A percentile compares a stretch with the other conserved stretches of the same genome.
These are phyloP conservation scores for Lachnellula willkommii DNA, from an alignment of 2,329 filamentous ascomycete species.

Conservation along the genomic window DNA sequence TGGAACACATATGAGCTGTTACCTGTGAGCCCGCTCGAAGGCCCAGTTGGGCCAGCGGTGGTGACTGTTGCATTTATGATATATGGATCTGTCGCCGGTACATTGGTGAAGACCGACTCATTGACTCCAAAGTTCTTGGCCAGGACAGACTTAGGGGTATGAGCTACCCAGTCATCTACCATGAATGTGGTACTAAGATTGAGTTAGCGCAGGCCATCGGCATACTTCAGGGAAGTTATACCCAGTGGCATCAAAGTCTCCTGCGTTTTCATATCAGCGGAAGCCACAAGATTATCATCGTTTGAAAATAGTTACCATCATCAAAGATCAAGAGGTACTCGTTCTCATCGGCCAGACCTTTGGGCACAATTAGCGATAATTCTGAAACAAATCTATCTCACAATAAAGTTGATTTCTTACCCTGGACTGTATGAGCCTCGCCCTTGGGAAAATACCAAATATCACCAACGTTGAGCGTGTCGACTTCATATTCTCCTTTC, in stretches of 20 bases:
- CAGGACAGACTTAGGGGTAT: constrained; percentile 58
- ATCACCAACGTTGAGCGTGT: constrained; percentile 55
- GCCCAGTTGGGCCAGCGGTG: constrained; percentile 40
- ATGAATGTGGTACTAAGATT: constrained; percentile 58
- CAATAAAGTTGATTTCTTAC: neutral
- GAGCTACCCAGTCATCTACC: constrained; percentile 64
- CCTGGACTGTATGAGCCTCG: constrained; percentile 57
- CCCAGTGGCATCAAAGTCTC: constrained; percentile 55
- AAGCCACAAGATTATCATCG: neutral
- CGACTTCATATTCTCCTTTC: constrained; percentile 49
- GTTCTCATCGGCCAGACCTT: constrained; percentile 57
- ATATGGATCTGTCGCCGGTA: constrained; percentile 55
- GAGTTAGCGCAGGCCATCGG: neutral
- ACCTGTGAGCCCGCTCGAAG: constrained; percentile 45
- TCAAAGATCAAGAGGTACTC: constrained; percentile 64
- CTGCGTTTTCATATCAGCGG: constrained; percentile 6
- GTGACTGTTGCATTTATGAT: constrained; percentile 54
- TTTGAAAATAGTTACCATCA: constrained; percentile 38
- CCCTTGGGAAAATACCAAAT: constrained; percentile 68
- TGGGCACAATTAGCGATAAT: neutral
- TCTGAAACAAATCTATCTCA: too few relatives aligned
- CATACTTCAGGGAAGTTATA: neutral
- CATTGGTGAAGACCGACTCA: constrained; percentile 51
- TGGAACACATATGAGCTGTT: constrained; percentile 61
- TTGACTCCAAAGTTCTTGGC: constrained; percentile 66